These are phyloP conservation scores for Rhizophagus prolifer DNA, from an alignment of 192 early-diverging fungal species.

Conservation along the genomic window DNA sequence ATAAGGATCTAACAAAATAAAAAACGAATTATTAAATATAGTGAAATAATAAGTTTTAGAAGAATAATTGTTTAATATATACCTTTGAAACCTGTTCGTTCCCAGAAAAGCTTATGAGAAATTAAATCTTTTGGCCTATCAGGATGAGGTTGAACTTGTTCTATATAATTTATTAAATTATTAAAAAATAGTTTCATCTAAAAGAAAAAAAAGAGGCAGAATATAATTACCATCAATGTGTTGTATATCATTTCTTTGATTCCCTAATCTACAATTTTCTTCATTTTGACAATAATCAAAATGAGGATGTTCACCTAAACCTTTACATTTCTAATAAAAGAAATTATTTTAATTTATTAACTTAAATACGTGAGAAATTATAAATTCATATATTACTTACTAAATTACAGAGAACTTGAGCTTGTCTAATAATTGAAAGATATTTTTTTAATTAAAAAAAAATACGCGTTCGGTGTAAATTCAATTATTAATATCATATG, in stretches of 20 bases:
- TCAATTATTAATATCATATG: neutral
- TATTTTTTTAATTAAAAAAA: too few relatives aligned
- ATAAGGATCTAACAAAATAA: slow-evolving; percentile 20
- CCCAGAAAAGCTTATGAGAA: slow-evolving; percentile 31
- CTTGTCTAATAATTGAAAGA: neutral
- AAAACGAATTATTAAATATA: neutral
- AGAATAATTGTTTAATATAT: neutral
- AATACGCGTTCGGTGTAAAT: neutral
- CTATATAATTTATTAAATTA: slow-evolving; percentile 4
- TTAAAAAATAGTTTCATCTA: neutral
- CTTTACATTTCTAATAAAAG: slow-evolving; percentile 18
- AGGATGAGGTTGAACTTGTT: slow-evolving; percentile 3
- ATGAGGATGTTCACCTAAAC: slow-evolving; percentile 25
- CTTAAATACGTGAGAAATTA: neutral
- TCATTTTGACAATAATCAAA: slow-evolving; percentile 30
- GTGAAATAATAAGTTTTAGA: too few relatives aligned
- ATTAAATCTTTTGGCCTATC: slow-evolving; percentile 8
- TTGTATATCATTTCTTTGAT: neutral
- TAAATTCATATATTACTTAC: neutral
- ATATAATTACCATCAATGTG: slow-evolving; percentile 11
- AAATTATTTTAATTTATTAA: neutral
- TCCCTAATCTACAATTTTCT: slow-evolving; percentile 5
- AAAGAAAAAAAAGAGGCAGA: too few relatives aligned
- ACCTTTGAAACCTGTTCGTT: slow-evolving; percentile 32
- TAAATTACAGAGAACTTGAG: slow-evolving; percentile 24